Evolutionary conservation across 129 eudicot genomes (phyloP), one percentile per base, ranked within the genome.

Genomic region (Deinandra increscens): DNA sequence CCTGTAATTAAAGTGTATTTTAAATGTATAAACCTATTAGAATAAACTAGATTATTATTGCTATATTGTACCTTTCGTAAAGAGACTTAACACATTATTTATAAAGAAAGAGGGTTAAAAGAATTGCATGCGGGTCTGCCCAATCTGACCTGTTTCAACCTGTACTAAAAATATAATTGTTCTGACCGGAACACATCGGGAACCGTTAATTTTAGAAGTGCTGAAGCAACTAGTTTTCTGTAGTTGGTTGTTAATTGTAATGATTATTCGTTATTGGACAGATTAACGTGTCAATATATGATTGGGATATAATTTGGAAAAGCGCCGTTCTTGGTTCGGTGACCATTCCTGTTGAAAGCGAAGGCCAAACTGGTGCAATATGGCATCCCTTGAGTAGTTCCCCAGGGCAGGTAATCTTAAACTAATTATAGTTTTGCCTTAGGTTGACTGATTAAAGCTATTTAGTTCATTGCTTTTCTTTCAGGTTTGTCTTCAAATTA

Each of bases 241-340:
- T 61, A 61, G 51, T 71, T 56, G 45, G 37, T 26, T 74, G 12
- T 48, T 0, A 15, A 59, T 12, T 4, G 7, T 61, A 60, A 48
- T 76, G 15, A 73, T 22, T 48, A 48, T 70, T 74, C 17, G 69
- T 77, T 66, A 43, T 45, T 83, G 71, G 74, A 77, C 99, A 93
- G 99, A 85, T 93, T 80, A 85, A 61, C 55, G 97, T 93, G 82
- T 84, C 99, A 44, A 89, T 93, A 60, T 83, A 93, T 87, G 99
- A 93, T 60, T 93, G 99, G 99, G 99, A 93, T 80, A 93, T 93
- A 76, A 87, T 93, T 60, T 87, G 97, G 97, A 93, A 90, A 84
- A 93, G 99, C 73, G 87, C 97, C 62, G 91, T 89, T 79, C 97
- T 93, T 83, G 99, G 99, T 70, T 87, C 95, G 5, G 97, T 87